Evolutionary conservation across 495 filamentous ascomycete genomes (phyloP).

Genomic region (Elasticomyces elasticus): DNA sequence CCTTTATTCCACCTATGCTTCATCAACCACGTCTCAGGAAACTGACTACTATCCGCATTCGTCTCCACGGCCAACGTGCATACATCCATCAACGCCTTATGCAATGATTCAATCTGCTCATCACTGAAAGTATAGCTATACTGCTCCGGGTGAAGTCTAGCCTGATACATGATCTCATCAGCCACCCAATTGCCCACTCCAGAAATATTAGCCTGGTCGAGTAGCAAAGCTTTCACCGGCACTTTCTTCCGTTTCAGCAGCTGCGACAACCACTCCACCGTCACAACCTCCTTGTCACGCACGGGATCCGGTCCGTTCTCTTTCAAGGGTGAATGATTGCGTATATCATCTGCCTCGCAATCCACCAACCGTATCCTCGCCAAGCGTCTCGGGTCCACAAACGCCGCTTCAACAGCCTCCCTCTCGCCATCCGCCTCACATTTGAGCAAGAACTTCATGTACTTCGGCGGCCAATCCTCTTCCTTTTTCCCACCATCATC

Average conservation of each 20-base stretch:
- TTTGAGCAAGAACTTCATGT: conserved; percentile 71
- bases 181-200: conserved; percentile 97
- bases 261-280: conserved; percentile 55
- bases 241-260: conserved; percentile 66
- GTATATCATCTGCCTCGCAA: conserved; percentile 62
- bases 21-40: conserved; percentile 88
- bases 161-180: conserved; percentile 86
- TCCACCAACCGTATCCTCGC: conserved; percentile 71
- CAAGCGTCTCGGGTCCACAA: conserved; percentile 71
- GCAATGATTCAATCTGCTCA: conserved; percentile 59
- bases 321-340: conserved; percentile 66
- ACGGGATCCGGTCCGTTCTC: conserved; percentile 93
- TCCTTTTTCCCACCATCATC: conserved; percentile 21
- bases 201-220: conserved; percentile 83
- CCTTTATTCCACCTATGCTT: conserved; percentile 85
- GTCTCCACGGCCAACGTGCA: conserved; percentile 69
- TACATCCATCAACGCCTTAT: conserved; percentile 65
- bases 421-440: conserved; percentile 38
- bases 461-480: conserved; percentile 76
- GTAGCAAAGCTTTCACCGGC: conserved; percentile 73
- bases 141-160: conserved; percentile 81
- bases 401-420: conserved; percentile 46
- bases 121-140: conserved; percentile 73
- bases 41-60: conserved; percentile 69
- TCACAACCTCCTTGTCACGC: conserved; percentile 64